Conservation (phyloP, 129 eudicot genomes). For the Smallanthus sonchifolius region DNA sequence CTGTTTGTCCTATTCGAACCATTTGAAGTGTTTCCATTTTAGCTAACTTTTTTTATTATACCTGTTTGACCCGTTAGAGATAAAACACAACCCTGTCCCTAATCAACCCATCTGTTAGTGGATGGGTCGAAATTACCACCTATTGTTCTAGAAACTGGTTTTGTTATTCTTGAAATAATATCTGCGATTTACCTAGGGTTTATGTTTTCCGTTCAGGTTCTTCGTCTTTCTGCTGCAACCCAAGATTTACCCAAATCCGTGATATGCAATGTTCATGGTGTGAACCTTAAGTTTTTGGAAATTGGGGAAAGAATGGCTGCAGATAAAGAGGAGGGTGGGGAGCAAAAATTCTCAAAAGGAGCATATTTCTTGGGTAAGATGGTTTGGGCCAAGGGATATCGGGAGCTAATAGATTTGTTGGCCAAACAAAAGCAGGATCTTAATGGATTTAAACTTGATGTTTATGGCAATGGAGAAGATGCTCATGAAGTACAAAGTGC, state of each 20-base stretch:
- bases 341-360: constrained; percentile 78
- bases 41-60: not conserved
- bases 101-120: not conserved
- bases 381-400: constrained; percentile 99
- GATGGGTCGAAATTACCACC: not conserved
- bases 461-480: constrained; percentile 94
- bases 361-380: constrained; percentile 97
- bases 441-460: constrained; percentile 82
- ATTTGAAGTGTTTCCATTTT: not conserved
- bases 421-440: constrained; percentile 80
- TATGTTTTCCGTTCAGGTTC: constrained; percentile 48
- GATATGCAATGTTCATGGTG: constrained; percentile 95
- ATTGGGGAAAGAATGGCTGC: constrained; percentile 84
- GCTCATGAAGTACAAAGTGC: constrained; percentile 88
- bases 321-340: constrained; percentile 62
- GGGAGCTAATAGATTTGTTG: constrained; percentile 78
- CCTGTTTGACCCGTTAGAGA: not conserved
- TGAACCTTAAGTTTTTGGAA: constrained; percentile 79
- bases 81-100: not conserved
- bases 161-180: not conserved
- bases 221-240: constrained; percentile 98
- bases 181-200: not conserved
- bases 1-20: not conserved
- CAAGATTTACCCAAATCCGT: constrained; percentile 88
- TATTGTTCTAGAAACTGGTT: not conserved